phyloP scores from a whole-genome alignment of 495 filamentous ascomycete species.

The Aspergillus bridgeri region DNA sequence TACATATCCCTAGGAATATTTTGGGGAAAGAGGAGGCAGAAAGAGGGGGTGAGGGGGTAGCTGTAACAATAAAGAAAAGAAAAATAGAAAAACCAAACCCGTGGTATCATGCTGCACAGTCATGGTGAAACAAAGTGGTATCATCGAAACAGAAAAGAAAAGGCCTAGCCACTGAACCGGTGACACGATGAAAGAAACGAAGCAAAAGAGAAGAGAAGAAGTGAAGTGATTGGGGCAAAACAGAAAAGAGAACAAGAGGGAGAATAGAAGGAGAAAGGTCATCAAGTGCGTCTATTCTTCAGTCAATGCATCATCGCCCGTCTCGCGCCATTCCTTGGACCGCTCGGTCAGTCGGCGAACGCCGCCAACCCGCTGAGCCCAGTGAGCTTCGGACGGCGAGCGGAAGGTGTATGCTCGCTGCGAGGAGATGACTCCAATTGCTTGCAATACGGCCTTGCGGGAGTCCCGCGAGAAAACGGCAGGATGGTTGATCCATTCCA shows the following conservation, averaged over 20 bases:
- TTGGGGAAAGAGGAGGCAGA: not conserved
- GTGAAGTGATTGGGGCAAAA: not conserved
- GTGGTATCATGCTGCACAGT: constrained; percentile 42
- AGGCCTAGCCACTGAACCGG: constrained; percentile 5
- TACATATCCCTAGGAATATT: not conserved
- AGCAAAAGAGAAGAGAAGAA: constrained; percentile 9
- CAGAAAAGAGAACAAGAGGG: not conserved
- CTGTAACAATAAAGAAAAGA: constrained; percentile 20
- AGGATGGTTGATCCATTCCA: constrained; percentile 99
- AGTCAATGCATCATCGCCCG: constrained; percentile 76
- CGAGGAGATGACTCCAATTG: constrained; percentile 92
- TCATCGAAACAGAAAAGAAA: constrained; percentile 27
- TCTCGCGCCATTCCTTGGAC: constrained; percentile 82
- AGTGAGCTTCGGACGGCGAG: constrained; percentile 77
- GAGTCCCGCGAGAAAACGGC: constrained; percentile 94
- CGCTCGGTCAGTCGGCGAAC: constrained; percentile 73
- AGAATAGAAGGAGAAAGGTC: constrained; percentile 9
- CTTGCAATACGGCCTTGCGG: constrained; percentile 91
- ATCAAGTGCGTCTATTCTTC: constrained; percentile 58
- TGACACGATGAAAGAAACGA: constrained; percentile 6
- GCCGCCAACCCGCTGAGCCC: constrained; percentile 75
- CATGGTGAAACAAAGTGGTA: constrained; percentile 47
- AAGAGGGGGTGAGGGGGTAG: constrained; percentile 6
- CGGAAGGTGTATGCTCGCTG: constrained; percentile 94
- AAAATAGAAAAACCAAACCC: constrained; percentile 30